Base-by-base conservation (phyloP, 164 flowering plant genomes). In the Sextonia rubra region DNA sequence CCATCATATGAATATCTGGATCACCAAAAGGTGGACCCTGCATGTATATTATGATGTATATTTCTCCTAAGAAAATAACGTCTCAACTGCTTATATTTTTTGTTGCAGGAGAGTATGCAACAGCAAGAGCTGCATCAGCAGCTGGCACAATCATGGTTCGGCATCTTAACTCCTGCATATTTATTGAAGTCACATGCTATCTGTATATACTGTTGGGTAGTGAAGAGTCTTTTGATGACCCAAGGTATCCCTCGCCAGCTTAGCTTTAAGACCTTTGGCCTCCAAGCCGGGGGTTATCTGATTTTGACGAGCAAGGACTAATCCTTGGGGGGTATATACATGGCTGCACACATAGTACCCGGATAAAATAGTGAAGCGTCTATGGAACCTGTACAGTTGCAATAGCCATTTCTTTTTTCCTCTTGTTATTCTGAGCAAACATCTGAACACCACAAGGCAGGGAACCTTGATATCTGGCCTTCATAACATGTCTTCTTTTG, bases 51-150 rank as follows among this genome's bases (percentile, higher is more conserved):
- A 20, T 3, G 7, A 15, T 52, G 58, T 4, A 20, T 52, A 12
- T 52, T 2, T 12, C 58, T 52, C 58, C 58, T 15, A 52, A 14
- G 14, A 52, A 52, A 52, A 3, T 4, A 15, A 8, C 20, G 0
- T 64, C 67, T 64, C 3, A 64, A 12, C 44, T 20, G 67, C 3
- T 26, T 18, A 20, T 25, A 64, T 12, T 64, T 64, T 11, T 32
- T 6, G 29, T 74, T 55, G 29, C 86, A 92, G 97, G 97, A 68
- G 97, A 92, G 80, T 85, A 78, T 84, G 97, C 96, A 63, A 89
- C 92, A 32, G 97, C 97, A 44, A 84, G 97, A 83, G 97, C 97
- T 52, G 86, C 97, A 77, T 85, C 96, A 18, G 85, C 97, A 20
- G 95, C 95, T 69, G 87, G 80, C 63, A 92, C 96, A 61, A 92